Evolutionary conservation across 768 basidiomycete genomes (phyloP).

Genomic region (Mycena crocata): DNA sequence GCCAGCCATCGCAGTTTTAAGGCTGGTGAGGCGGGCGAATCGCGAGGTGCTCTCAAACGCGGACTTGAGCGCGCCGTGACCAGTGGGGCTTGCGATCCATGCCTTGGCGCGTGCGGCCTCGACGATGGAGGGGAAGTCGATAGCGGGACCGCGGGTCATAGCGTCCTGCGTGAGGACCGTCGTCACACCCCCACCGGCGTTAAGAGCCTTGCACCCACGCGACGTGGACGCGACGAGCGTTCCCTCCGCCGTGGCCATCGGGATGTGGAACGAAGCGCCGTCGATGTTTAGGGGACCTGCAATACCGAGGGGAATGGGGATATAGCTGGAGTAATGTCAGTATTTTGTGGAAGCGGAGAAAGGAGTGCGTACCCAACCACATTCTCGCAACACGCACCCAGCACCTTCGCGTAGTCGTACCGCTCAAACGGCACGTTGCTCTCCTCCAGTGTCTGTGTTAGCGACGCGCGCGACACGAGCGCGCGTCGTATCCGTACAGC

Average conservation of each 20-base stretch:
- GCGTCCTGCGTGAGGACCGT: conserved; percentile 93
- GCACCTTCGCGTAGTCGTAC: conserved; percentile 94
- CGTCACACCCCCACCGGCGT: conserved; percentile 93
- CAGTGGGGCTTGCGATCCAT: conserved; percentile 89
- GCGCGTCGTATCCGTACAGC: conserved; percentile 90
- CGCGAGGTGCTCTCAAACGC: conserved; percentile 96
- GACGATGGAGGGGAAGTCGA: conserved; percentile 89
- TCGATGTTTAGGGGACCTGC: conserved; percentile 96
- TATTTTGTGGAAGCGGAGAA: not conserved
- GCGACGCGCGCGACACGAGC: conserved; percentile 89
- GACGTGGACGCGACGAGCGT: conserved; percentile 98
- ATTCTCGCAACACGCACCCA: conserved; percentile 99
- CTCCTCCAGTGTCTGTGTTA: conserved; percentile 84
- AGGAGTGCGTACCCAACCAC: conserved; percentile 72
- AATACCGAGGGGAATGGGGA: conserved; percentile 95
- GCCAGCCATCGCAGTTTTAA: conserved; percentile 94
- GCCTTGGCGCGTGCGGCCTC: conserved; percentile 86
- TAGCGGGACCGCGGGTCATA: conserved; percentile 98
- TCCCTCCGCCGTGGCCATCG: conserved; percentile 99
- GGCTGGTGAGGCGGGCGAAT: conserved; percentile 85
- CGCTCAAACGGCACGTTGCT: conserved; percentile 85
- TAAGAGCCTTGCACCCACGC: conserved; percentile 97
- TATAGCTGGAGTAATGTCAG: conserved; percentile 57
- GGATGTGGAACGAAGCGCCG: conserved; percentile 85
- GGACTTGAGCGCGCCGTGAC: conserved; percentile 77